Conservation (phyloP, 2,329 filamentous ascomycete genomes). For the Alternaria burnsii region DNA sequence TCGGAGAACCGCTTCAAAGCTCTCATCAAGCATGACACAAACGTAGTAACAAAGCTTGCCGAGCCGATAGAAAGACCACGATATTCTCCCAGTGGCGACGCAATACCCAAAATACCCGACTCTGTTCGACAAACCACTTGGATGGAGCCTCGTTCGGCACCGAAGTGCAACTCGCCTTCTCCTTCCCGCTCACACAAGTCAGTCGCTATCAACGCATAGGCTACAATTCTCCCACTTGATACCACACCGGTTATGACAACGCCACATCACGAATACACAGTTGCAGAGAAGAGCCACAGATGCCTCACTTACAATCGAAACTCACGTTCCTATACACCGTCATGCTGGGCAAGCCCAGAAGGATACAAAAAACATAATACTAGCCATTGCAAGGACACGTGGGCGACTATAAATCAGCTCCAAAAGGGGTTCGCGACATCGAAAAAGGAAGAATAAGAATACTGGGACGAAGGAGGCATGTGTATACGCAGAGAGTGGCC, state of each 20-base stretch:
- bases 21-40: background rate
- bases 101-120: background rate
- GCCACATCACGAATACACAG: constrained; percentile 16
- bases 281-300: background rate
- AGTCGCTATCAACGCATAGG: constrained; percentile 2
- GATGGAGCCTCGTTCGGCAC: background rate
- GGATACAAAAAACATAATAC: constrained; percentile 23
- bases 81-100: background rate
- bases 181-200: background rate
- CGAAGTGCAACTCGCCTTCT: background rate
- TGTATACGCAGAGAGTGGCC: background rate
- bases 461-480: background rate
- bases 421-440: background rate
- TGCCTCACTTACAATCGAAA: constrained; percentile 1
- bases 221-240: background rate
- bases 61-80: background rate
- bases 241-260: background rate
- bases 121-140: background rate
- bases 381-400: constrained; percentile 11
- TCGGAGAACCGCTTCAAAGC: background rate
- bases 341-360: constrained; percentile 19
- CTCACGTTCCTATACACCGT: constrained; percentile 4
- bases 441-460: background rate
- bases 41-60: background rate
- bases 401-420: background rate